Percentiles rank a stretch among this genome's conserved stretches.
Evolutionary conservation across 2,329 filamentous ascomycete species (phyloP).

Genomic region (Verticillium zaregamsianum): DNA sequence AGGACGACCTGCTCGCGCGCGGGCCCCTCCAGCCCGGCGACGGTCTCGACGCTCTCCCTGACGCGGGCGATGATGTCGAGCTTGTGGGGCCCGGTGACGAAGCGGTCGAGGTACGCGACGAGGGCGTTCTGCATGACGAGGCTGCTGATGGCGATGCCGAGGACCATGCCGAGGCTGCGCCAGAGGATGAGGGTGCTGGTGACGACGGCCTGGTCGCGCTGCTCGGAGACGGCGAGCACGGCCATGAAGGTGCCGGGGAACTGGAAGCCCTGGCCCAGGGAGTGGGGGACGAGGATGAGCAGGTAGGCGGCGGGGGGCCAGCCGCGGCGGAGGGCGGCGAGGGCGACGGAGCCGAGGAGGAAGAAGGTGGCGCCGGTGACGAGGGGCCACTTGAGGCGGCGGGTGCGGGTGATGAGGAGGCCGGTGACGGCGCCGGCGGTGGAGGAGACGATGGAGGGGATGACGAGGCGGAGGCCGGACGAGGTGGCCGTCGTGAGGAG

Average conservation of each 20-base stretch:
- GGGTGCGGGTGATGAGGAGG: constrained; percentile 57
- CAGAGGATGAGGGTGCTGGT: constrained; percentile 69
- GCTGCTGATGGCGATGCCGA: constrained; percentile 69
- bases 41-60: constrained; percentile 50
- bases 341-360: constrained; percentile 44
- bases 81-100: constrained; percentile 57
- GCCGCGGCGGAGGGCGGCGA: constrained; percentile 44
- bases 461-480: constrained; percentile 68
- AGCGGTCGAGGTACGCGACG: constrained; percentile 50
- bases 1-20: constrained; percentile 50
- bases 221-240: constrained; percentile 54
- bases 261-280: constrained; percentile 58
- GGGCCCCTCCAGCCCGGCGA: constrained; percentile 36
- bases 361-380: constrained; percentile 43
- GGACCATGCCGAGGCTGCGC: constrained; percentile 66
- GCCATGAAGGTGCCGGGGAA: constrained; percentile 63
- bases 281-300: constrained; percentile 50
- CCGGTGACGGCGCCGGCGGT: constrained; percentile 53
- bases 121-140: constrained; percentile 71
- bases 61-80: constrained; percentile 48
- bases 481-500: constrained; percentile 64
- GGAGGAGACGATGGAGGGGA: constrained; percentile 56
- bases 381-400: constrained; percentile 56
- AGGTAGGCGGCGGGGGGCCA: constrained; percentile 52
- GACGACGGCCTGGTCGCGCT: constrained; percentile 62